Percentiles rank a stretch among this genome's conserved stretches.
phyloP scores from a whole-genome alignment of 768 basidiomycete genomes.

The Phylloporus sp. region DNA sequence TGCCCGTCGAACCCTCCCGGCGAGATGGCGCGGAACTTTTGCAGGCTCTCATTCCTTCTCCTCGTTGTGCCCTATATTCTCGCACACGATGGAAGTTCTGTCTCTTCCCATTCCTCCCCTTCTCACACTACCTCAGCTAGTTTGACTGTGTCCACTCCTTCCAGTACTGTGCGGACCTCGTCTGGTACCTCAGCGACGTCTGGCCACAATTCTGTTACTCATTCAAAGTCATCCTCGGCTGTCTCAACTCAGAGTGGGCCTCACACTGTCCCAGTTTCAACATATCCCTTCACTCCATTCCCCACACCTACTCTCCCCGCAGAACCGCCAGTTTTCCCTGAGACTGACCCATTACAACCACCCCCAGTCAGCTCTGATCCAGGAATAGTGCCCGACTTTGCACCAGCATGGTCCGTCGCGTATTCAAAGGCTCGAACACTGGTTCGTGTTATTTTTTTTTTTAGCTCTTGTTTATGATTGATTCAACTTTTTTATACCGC shows the following conservation, averaged over 20 bases:
- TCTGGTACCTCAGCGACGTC: conserved; percentile 1
- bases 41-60: neutral
- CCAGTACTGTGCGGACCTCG: neutral
- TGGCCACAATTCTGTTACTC: conserved; percentile 6
- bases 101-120: no score
- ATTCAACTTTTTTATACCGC: neutral
- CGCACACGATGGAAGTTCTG: neutral
- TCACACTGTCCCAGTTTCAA: conserved; percentile 36
- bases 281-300: conserved; percentile 53
- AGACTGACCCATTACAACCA: conserved; percentile 52
- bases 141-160: conserved; percentile 5
- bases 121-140: neutral
- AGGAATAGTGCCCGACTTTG: conserved; percentile 43
- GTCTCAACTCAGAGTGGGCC: conserved; percentile 19
- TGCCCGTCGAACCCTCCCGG: neutral
- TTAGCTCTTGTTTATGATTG: neutral
- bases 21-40: conserved; percentile 17
- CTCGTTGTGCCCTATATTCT: neutral
- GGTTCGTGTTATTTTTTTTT: conserved; percentile 34
- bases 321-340: conserved; percentile 50
- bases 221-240: conserved; percentile 4
- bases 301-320: conserved; percentile 57
- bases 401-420: conserved; percentile 53
- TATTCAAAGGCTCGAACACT: conserved; percentile 54
- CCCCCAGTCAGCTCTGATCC: conserved; percentile 47